Evolutionary conservation across 169 alveolate species (phyloP), one percentile per base, ranked within the genome.

Genomic region (Toxoplasma gondii): DNA sequence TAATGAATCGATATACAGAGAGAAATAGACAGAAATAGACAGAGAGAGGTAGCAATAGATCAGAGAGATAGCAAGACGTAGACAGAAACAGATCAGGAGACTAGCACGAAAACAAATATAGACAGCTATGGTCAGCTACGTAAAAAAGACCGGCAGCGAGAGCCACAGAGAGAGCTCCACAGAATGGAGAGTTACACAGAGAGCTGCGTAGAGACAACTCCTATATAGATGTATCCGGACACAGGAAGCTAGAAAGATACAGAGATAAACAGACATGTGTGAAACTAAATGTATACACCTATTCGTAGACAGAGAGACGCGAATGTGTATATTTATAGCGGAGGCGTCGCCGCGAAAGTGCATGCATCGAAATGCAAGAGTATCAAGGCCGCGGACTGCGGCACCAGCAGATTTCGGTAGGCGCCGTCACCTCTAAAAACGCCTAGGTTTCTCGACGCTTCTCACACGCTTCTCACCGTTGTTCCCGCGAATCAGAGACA

Each of bases 401-500:
- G n/a, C n/a, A n/a, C n/a, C n/a, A n/a, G n/a, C n/a, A n/a, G n/a
- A n/a, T n/a, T n/a, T n/a, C n/a, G n/a, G n/a, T n/a, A n/a, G n/a
- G n/a, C n/a, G n/a, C n/a, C n/a, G n/a, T n/a, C n/a, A n/a, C n/a
- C n/a, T n/a, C n/a, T n/a, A n/a, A n/a, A n/a, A n/a, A n/a, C n/a
- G n/a, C n/a, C n/a, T n/a, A 9, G 67, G 67, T 53, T 53, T 53
- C 67, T 53, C 67, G 67, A 53, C 34, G 74, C 1, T 22, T 64
- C 74, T 22, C 74, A 64, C 7, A 12, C 5, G n/a, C 9, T 64
- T 10, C 41, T 41, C 80, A 94, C 96, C 96, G 91, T 94, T 94
- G 86, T 94, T 94, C 9, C 96, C 96, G 0, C 96, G 88, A 31
- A 94, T 88, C 24, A 94, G 90, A 0, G 96, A 92, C 29, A 84